Base-by-base conservation (phyloP, 1,139 yeast species). In the Diutina rugosa region DNA sequence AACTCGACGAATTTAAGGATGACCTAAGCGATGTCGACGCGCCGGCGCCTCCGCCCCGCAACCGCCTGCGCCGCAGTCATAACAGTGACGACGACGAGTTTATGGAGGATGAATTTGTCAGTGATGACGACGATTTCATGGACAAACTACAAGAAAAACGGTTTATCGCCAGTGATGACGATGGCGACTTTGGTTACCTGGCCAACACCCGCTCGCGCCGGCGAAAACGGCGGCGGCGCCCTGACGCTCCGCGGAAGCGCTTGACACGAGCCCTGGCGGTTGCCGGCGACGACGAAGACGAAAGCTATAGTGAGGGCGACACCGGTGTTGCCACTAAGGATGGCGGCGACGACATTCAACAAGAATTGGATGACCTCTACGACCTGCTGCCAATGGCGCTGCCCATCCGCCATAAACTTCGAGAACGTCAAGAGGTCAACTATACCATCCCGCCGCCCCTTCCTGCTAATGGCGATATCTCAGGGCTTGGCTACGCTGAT, bases 391-490 rank as follows among this genome's bases (percentile, higher is more conserved):
- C 84, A 1, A 66, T 72, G 26, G 75, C 80, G n/a, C 78, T 76
- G 7, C 67, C 71, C 38, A 71, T 81, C 44, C 71, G 71, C 63
- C 85, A 87, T 64, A 85, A 87, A 57, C 73, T 89, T 54, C 78
- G 97, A 60, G 93, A 89, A 62, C 72, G 97, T 58, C 85, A 87
- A 38, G 71, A 70, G 55, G 83, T 90, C 16, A 88, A 90, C 65
- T 90, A 90, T 67, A 81, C 87, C n/a, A 77, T 90, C 6, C 93
- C 96, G 0, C 96, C 97, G 1, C 96, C 96, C 1, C 74, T 89
- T 7, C 67, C 81, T 1, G 80, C 78, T 56, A 83, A 79, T 55
- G 64, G 63, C 16, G 79, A 72, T 62, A 56, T 69, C 41, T 73
- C 52, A 49, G 57, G 55, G 4, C 59, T 55, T 56, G 49, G 41